Evolutionary conservation across 2,329 filamentous ascomycete species (phyloP).

Genomic region (Sphaerulina vaccinii): DNA sequence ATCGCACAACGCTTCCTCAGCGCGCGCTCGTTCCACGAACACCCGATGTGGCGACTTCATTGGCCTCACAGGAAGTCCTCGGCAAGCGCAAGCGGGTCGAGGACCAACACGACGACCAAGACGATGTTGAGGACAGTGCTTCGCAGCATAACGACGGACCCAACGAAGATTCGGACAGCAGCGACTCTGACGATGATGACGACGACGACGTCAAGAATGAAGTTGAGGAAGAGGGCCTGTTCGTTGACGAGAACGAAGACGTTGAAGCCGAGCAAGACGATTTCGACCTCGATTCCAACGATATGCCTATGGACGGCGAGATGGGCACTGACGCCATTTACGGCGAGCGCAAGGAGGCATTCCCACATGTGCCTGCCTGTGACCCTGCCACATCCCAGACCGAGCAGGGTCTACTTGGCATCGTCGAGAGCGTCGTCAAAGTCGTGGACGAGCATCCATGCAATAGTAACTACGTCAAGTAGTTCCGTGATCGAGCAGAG

Average conservation of each 20-base stretch:
- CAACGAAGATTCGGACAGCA: not conserved
- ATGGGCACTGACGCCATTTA: not conserved
- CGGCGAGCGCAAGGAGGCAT: slow-evolving; percentile 6
- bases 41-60: not conserved
- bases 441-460: slow-evolving; percentile 1
- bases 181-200: not conserved
- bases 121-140: not conserved
- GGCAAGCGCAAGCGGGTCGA: not conserved
- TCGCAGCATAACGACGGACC: not conserved
- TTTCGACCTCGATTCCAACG: not conserved
- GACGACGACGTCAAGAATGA: not conserved
- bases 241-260: not conserved
- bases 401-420: not conserved
- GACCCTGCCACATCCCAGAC: slow-evolving; percentile 13
- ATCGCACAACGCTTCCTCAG: too few species aligned
- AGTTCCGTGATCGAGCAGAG: not conserved
- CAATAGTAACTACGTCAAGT: not conserved
- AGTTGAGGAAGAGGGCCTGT: not conserved
- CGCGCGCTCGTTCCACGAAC: too few species aligned
- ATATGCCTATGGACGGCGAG: not conserved
- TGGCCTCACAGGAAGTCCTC: not conserved
- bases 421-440: slow-evolving; percentile 1
- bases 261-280: not conserved
- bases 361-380: slow-evolving; percentile 13
- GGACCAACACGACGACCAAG: not conserved